phyloP scores from a whole-genome alignment of 441 rosid species.

The Pelargonium australe region DNA sequence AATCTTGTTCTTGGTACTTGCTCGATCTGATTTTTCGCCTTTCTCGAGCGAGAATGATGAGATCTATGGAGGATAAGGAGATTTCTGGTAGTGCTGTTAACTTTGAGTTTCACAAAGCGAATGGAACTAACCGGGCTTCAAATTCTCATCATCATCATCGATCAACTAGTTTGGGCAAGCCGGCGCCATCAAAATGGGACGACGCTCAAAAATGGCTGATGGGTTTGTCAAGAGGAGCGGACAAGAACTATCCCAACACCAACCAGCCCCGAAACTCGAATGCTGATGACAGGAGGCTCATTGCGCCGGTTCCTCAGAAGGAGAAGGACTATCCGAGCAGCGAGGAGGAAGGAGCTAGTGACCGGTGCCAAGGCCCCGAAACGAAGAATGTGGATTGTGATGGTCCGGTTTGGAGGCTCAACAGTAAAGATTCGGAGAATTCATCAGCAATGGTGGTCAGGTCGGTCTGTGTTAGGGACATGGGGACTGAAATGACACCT shows the following conservation, averaged over 20 bases:
- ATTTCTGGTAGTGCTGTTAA: constrained; percentile 34
- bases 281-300: constrained; percentile 77
- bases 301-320: constrained; percentile 66
- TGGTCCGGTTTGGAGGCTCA: constrained; percentile 52
- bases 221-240: constrained; percentile 53
- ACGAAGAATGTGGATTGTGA: constrained; percentile 72
- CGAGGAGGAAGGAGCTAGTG: constrained; percentile 36
- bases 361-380: constrained; percentile 28
- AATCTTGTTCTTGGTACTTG: no score
- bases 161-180: constrained; percentile 47
- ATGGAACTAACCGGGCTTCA: constrained; percentile 35
- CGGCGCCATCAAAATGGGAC: constrained; percentile 94
- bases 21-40: no score
- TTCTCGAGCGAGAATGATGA: constrained; percentile 30
- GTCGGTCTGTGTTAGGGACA: constrained; percentile 78
- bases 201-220: constrained; percentile 97
- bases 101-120: constrained; percentile 73
- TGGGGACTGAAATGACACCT: constrained; percentile 99
- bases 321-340: constrained; percentile 53
- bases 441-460: constrained; percentile 33
- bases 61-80: constrained; percentile 77
- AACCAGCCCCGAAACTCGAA: constrained; percentile 70
- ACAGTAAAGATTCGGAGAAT: constrained; percentile 17
- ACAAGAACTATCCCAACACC: constrained; percentile 28
- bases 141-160: no score